Evolutionary conservation across 305 asterid genomes (phyloP), one percentile per base, ranked within the genome.

Genomic region (Solanum chacoense): DNA sequence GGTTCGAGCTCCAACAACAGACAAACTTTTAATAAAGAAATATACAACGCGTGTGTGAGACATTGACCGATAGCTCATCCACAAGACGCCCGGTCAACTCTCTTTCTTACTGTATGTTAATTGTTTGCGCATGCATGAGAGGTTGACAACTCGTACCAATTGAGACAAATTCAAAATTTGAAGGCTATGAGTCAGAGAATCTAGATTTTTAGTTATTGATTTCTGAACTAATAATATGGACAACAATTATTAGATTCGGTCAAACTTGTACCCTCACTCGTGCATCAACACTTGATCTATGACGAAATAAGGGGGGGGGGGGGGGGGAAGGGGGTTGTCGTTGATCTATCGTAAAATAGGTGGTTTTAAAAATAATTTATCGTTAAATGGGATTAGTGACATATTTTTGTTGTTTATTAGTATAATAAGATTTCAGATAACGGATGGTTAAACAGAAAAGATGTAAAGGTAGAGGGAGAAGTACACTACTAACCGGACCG

Each of bases 401-500:
- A 67, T 4, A 24, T 10, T 67, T 65, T 24, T 67, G 31, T 67
- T 67, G 3, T 24, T 24, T 67, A 20, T 5, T 45, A 0, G 2
- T 45, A 45, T 5, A 45, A 5, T 13, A 45, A 45, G 28, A 37
- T 20, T 74, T 75, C 76, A 10, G 2, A 26, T 69, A 71, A 71
- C 12, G 2, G 4, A 76, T 78, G n/a, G 4, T 37, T 37, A 78
- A 36, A 78, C 63, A n/a, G 8, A 78, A 78, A 24, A 80, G 8
- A 14, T 3, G 8, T 16, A 45, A 29, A 6, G 18, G 7, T 81
- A 55, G 72, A 45, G 18, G 38, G 72, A 42, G 24, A 20, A 87
- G 12, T 50, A 87, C 28, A 65, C 94, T 92, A 35, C 94, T 93
- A 35, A 95, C 96, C 95, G 91, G 90, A 96, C 96, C 4, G 91